Evolutionary conservation across 2,329 filamentous ascomycete genomes (phyloP).

Genomic region (Trichoderma sp.): DNA sequence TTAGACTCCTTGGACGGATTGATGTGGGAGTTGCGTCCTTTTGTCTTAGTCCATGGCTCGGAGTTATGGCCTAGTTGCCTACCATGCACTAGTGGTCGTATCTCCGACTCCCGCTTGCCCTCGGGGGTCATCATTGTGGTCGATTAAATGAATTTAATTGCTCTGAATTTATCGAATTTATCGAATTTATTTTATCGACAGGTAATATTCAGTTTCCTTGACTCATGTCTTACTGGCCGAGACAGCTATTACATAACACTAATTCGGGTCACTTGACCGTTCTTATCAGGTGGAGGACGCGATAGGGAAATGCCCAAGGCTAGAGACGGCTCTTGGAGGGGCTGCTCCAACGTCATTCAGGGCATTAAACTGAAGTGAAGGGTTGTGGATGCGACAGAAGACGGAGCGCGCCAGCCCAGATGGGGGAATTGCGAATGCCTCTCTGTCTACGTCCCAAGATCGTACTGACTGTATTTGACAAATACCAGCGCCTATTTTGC

Average conservation of each 20-base stretch:
- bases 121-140: slow-evolving; percentile 2
- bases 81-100: slow-evolving; percentile 17
- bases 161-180: slow-evolving; percentile 12
- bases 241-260: slow-evolving; percentile 16
- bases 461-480: too few species aligned
- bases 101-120: slow-evolving; percentile 14
- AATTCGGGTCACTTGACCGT: slow-evolving; percentile 5
- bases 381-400: not conserved
- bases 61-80: slow-evolving; percentile 15
- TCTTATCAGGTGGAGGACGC: slow-evolving; percentile 8
- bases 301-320: not conserved
- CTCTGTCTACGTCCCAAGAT: not conserved
- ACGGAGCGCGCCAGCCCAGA: not conserved
- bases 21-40: slow-evolving; percentile 18
- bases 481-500: not conserved
- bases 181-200: slow-evolving; percentile 1
- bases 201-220: slow-evolving; percentile 11
- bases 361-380: not conserved
- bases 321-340: slow-evolving; percentile 12
- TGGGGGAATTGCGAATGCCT: not conserved
- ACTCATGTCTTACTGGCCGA: slow-evolving; percentile 7
- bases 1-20: slow-evolving; percentile 13
- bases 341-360: slow-evolving; percentile 7
- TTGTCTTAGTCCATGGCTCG: slow-evolving; percentile 14
- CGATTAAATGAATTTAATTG: not conserved